Evolutionary conservation across 164 flowering plant species (phyloP), one percentile per base, ranked within the genome.

Genomic region (Hamamelis virginiana): DNA sequence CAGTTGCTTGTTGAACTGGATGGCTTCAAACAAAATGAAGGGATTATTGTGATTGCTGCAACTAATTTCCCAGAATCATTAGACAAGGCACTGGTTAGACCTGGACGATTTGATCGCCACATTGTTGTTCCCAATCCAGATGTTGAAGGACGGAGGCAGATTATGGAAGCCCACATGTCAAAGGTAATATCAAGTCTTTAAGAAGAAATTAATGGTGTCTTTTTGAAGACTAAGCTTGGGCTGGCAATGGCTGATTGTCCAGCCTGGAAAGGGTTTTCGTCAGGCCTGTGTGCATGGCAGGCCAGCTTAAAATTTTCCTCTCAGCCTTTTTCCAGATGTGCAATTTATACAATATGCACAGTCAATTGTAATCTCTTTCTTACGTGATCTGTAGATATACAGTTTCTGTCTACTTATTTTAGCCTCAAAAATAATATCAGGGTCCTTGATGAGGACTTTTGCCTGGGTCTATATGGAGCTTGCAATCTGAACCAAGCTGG

Each of bases 121-220:
- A 83, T 95, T 69, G 94, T 90, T 74, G 98, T 96, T 33, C 98
- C 99, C 15, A 91, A 93, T 82, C 99, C 99, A 33, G 98, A 96
- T 78, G 97, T 96, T 51, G 95, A 91, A 79, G 99, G 99, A 43
- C 80, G 99, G 70, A 81, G 91, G 78, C 98, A 96, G 84, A 96
- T 96, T 60, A 67, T 96, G 87, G 97, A 96, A 75, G 69, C 85
- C 27, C 98, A 96, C 76, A 93, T 93, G 97, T 76, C 91, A 47
- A 96, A 87, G 95, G 99, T 96, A 85, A 16, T 61, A 18, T 58
- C 23, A 6, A 38, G 18, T 55, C 38, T 23, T 16, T 16, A 63
- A 8, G 64, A 1, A 1, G 14, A 28, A 62, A n/a, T 13, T 44
- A 44, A 45, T 16, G 46, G 46, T 45, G 27, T 62, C 3, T 11